phyloP scores from a whole-genome alignment of 2,329 filamentous ascomycete species.

The Ophiostoma sp. region DNA sequence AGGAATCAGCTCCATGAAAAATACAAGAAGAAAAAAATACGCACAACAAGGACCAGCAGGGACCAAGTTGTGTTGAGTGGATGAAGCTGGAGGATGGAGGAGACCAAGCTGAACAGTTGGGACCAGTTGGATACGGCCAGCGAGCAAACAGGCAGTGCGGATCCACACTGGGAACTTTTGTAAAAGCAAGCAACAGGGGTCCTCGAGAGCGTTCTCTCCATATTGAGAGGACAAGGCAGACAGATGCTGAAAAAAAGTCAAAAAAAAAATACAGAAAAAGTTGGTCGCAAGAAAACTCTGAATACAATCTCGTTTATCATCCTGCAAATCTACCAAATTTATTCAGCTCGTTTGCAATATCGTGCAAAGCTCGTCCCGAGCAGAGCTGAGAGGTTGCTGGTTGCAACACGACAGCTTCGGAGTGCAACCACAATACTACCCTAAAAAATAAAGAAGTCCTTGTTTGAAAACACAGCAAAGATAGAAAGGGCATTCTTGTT shows the following conservation, averaged over 20 bases:
- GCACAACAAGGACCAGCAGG: not conserved
- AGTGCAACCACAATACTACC: not conserved
- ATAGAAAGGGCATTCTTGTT: not conserved
- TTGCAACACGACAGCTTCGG: not conserved
- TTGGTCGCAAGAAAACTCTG: not conserved
- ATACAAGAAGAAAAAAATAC: not conserved
- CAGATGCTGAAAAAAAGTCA: not conserved
- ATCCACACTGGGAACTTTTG: not conserved
- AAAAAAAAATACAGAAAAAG: not conserved
- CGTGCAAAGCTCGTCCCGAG: not conserved
- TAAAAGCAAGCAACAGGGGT: not conserved
- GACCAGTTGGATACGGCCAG: not conserved
- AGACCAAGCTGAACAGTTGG: not conserved
- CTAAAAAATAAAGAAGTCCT: not conserved
- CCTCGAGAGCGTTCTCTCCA: not conserved
- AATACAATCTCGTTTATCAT: not conserved
- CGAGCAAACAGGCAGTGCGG: not conserved
- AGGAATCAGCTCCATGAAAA: not conserved
- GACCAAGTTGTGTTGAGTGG: not conserved
- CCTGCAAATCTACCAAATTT: not conserved
- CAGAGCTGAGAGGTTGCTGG: not conserved
- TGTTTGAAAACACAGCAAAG: not conserved
- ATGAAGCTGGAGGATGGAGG: not conserved
- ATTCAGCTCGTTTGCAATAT: not conserved
- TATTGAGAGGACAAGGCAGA: not conserved